These are phyloP conservation scores for Penicillium hordei DNA, from an alignment of 2,329 filamentous ascomycete species.

Conservation along the genomic window DNA sequence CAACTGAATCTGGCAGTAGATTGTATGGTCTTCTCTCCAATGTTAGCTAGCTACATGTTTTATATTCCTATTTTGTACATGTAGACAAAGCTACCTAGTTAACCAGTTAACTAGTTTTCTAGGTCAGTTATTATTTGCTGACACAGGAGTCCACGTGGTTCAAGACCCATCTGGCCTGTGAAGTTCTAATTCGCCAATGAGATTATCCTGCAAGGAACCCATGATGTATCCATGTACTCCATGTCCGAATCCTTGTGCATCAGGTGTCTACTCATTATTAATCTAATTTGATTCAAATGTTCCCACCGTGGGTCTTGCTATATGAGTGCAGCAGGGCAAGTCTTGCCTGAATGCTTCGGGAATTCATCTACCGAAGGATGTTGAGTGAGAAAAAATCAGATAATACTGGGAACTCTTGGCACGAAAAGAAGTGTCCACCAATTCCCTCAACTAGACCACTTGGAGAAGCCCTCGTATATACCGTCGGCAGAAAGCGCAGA, in stretches of 20 bases:
- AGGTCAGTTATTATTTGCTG: not conserved
- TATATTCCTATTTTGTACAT: not conserved
- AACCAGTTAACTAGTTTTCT: too few species aligned
- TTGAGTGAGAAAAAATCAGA: constrained; percentile 5
- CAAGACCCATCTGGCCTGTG: not conserved
- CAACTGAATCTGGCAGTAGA: not conserved
- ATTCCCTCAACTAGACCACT: not conserved
- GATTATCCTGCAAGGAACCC: not conserved
- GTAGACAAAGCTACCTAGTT: not conserved
- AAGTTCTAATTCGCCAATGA: constrained; percentile 4
- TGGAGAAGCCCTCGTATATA: constrained; percentile 2
- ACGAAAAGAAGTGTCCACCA: constrained; percentile 8
- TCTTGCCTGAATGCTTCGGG: not conserved
- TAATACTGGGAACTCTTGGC: constrained; percentile 4
- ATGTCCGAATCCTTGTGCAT: too few species aligned
- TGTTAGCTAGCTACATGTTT: not conserved
- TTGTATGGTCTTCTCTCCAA: not conserved
- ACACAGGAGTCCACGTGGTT: not conserved
- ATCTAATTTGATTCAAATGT: not conserved
- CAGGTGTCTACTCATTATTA: not conserved
- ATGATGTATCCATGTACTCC: not conserved
- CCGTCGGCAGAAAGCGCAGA: constrained; percentile 16
- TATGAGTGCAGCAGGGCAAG: not conserved
- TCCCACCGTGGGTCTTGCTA: not conserved
- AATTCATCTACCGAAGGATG: not conserved